Conservation (phyloP, 495 filamentous ascomycete species). For the Neurospora sp. region DNA sequence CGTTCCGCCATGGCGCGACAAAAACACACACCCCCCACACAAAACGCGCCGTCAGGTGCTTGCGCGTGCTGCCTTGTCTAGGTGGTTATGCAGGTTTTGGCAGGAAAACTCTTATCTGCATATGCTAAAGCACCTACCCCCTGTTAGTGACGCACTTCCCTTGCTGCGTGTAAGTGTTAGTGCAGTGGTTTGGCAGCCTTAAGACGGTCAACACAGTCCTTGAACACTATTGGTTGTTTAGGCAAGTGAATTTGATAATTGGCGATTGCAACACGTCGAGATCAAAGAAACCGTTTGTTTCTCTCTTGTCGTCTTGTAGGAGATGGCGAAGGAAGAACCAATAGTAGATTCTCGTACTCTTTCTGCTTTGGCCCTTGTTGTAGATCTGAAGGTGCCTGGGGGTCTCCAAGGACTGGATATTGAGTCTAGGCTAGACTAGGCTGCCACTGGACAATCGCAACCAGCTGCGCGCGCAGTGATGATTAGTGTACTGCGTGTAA, state of each 20-base stretch:
- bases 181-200: background rate
- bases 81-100: background rate
- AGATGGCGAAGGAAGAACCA: too few species aligned
- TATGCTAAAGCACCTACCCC: background rate
- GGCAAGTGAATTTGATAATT: background rate
- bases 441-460: too few species aligned
- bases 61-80: background rate
- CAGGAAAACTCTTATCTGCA: background rate
- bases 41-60: slow-evolving; percentile 20
- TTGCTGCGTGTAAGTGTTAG: background rate
- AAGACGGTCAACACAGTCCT: too few species aligned
- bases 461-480: background rate
- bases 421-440: too few species aligned
- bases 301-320: too few species aligned
- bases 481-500: background rate
- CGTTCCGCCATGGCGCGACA: background rate
- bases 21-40: background rate
- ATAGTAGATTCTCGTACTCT: too few species aligned
- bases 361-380: too few species aligned
- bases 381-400: too few species aligned
- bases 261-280: background rate
- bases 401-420: too few species aligned
- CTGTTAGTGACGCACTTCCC: background rate
- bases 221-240: too few species aligned
- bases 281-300: too few species aligned